A percentile compares a stretch with the other conserved stretches of the same genome.
These are phyloP conservation scores for Gyromitra esculenta DNA, from an alignment of 2,329 filamentous ascomycete species.

Conservation along the genomic window DNA sequence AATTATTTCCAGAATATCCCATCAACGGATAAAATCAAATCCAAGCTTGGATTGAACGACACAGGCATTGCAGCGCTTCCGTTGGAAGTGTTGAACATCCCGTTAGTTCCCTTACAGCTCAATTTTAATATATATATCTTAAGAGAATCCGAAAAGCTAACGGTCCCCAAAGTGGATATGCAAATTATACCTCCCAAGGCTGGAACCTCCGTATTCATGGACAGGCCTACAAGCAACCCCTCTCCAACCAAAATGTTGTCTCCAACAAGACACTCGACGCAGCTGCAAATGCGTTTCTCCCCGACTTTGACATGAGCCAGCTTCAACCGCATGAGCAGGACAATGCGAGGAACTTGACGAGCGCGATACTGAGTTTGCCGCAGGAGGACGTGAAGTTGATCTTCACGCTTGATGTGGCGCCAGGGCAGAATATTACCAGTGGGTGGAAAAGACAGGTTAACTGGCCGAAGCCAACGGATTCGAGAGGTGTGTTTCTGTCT, in stretches of 20 bases:
- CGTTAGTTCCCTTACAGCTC: constrained; percentile 61
- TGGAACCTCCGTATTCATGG: constrained; percentile 82
- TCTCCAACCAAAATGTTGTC: constrained; percentile 62
- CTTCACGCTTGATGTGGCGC: constrained; percentile 66
- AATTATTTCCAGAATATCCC: constrained; percentile 75
- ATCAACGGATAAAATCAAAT: constrained; percentile 69
- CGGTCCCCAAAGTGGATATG: constrained; percentile 66
- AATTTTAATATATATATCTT: background rate
- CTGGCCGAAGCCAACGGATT: constrained; percentile 46
- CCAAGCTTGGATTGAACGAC: constrained; percentile 69
- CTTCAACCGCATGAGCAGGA: constrained; percentile 70
- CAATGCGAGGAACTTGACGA: constrained; percentile 78
- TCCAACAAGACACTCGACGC: constrained; percentile 72
- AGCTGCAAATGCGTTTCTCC: constrained; percentile 75
- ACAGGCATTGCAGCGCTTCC: constrained; percentile 70
- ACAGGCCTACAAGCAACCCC: constrained; percentile 82
- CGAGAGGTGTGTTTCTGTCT: constrained; percentile 59
- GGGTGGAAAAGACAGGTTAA: constrained; percentile 59
- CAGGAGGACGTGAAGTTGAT: constrained; percentile 72
- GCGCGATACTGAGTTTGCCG: constrained; percentile 78
- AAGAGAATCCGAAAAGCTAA: constrained; percentile 8
- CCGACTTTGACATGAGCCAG: constrained; percentile 70
- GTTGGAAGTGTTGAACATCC: constrained; percentile 76
- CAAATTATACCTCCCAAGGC: constrained; percentile 79
- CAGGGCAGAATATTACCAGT: constrained; percentile 13